Percentiles rank a stretch among this genome's conserved stretches.
phyloP scores from a whole-genome alignment of 441 rosid genomes.

The Brassica balearica region DNA sequence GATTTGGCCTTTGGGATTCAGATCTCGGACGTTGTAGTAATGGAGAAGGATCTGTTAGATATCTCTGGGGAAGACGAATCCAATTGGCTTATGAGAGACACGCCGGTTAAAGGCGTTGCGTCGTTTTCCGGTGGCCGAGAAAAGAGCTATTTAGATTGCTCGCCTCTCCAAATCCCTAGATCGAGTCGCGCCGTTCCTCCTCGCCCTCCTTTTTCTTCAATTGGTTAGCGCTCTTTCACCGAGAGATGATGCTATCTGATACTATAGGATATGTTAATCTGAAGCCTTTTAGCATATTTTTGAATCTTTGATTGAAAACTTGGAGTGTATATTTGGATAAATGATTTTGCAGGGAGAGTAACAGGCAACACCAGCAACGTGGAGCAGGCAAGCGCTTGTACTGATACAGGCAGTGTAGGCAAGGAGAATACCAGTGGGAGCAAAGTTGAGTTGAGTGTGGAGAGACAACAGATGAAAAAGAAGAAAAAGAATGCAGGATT shows the following conservation, averaged over 20 bases:
- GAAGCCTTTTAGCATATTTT: background rate
- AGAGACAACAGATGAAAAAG: conserved; percentile 87
- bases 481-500: conserved; percentile 82
- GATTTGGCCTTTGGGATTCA: background rate
- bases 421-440: conserved; percentile 56
- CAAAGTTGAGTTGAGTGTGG: conserved; percentile 66
- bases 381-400: conserved; percentile 38
- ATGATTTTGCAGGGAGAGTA: conserved; percentile 43
- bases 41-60: conserved; percentile 73
- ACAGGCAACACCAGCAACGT: conserved; percentile 29
- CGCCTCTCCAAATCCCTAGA: conserved; percentile 68
- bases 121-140: conserved; percentile 7
- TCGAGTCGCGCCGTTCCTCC: conserved; percentile 46
- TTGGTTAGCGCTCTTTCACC: conserved; percentile 48
- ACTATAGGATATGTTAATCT: no score
- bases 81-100: conserved; percentile 52
- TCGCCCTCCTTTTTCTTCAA: conserved; percentile 44
- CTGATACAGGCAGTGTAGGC: conserved; percentile 39
- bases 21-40: conserved; percentile 38
- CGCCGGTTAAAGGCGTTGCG: conserved; percentile 43
- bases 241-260: background rate
- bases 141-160: conserved; percentile 57
- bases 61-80: conserved; percentile 74
- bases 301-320: background rate
- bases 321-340: no score